A percentile compares a stretch with the other conserved stretches of the same genome.
Conservation (phyloP, 495 filamentous ascomycete species). For the Lasiosphaeria hispida region DNA sequence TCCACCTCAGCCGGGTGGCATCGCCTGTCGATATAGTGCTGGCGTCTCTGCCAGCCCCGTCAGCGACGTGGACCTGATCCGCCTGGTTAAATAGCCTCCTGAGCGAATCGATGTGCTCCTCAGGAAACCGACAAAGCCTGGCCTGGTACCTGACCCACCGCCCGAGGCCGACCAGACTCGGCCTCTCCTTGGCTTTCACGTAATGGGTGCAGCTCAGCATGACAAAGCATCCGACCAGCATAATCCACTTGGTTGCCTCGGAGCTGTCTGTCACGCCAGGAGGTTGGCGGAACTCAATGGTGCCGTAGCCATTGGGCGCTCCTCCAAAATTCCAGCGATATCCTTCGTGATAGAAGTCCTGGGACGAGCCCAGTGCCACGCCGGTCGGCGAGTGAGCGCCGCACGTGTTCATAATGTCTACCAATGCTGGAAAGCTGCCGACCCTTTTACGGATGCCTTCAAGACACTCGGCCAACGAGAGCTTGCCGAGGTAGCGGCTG, state of each 20-base stretch:
- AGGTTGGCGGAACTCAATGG: slow-evolving; percentile 29
- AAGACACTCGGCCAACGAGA: slow-evolving; percentile 19
- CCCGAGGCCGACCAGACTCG: slow-evolving; percentile 26
- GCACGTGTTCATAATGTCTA: slow-evolving; percentile 29
- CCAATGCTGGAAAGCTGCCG: slow-evolving; percentile 10
- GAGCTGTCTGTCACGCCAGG: slow-evolving; percentile 15
- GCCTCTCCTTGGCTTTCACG: slow-evolving; percentile 13
- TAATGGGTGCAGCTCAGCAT: slow-evolving; percentile 18
- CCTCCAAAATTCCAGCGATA: slow-evolving; percentile 28
- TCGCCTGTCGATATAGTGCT: slow-evolving; percentile 22
- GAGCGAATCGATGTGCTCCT: slow-evolving; percentile 12
- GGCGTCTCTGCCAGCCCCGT: slow-evolving; percentile 14
- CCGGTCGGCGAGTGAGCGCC: slow-evolving; percentile 21
- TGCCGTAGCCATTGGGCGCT: slow-evolving; percentile 16
- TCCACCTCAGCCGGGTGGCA: slow-evolving; percentile 18
- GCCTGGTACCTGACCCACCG: slow-evolving; percentile 39
- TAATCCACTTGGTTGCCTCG: slow-evolving; percentile 26
- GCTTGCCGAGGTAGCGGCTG: slow-evolving; percentile 21
- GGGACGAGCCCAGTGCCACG: slow-evolving; percentile 11
- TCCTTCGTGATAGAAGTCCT: slow-evolving; percentile 21
- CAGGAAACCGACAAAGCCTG: slow-evolving; percentile 10
- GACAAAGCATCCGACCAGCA: slow-evolving; percentile 31
- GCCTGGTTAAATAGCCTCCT: slow-evolving; percentile 21
- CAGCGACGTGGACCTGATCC: neutral
- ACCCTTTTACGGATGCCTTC: slow-evolving; percentile 2